phyloP scores from a whole-genome alignment of 1,284 basidiomycete genomes.

The Coniophora puteana region DNA sequence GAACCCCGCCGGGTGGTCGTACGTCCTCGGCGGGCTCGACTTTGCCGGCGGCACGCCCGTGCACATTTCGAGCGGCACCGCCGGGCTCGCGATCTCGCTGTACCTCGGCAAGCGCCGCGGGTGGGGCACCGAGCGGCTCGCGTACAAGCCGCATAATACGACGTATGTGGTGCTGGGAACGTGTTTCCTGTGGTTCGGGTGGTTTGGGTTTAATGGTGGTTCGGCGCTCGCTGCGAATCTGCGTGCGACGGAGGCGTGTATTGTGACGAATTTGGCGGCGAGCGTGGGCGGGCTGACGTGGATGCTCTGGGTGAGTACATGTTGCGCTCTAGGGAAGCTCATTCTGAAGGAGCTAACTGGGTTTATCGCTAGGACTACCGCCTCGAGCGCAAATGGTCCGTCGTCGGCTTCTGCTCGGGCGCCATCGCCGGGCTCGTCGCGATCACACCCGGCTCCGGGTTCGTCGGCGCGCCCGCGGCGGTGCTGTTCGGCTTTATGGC shows the following conservation, averaged over 20 bases:
- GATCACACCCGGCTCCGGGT: slow-evolving; percentile 92
- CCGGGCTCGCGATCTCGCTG: slow-evolving; percentile 87
- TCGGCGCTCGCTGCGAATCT: slow-evolving; percentile 85
- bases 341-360: no score
- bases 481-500: slow-evolving; percentile 85
- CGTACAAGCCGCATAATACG: slow-evolving; percentile 87
- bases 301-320: slow-evolving; percentile 74
- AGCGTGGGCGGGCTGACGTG: slow-evolving; percentile 88
- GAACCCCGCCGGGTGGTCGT: slow-evolving; percentile 88
- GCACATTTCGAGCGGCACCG: slow-evolving; percentile 89
- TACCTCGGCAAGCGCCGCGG: slow-evolving; percentile 91
- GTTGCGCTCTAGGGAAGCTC: no score
- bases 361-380: slow-evolving; percentile 69
- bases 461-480: slow-evolving; percentile 81
- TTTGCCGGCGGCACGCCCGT: slow-evolving; percentile 97
- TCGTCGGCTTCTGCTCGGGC: slow-evolving; percentile 95
- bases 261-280: slow-evolving; percentile 90
- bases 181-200: slow-evolving; percentile 96
- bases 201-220: slow-evolving; percentile 94
- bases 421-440: slow-evolving; percentile 88
- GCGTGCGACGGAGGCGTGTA: slow-evolving; percentile 85
- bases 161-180: slow-evolving; percentile 92
- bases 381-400: slow-evolving; percentile 90
- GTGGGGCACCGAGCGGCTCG: slow-evolving; percentile 89
- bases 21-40: slow-evolving; percentile 77